These are phyloP conservation scores for Coniella vitis DNA, from an alignment of 2,329 filamentous ascomycete genomes.

Conservation along the genomic window DNA sequence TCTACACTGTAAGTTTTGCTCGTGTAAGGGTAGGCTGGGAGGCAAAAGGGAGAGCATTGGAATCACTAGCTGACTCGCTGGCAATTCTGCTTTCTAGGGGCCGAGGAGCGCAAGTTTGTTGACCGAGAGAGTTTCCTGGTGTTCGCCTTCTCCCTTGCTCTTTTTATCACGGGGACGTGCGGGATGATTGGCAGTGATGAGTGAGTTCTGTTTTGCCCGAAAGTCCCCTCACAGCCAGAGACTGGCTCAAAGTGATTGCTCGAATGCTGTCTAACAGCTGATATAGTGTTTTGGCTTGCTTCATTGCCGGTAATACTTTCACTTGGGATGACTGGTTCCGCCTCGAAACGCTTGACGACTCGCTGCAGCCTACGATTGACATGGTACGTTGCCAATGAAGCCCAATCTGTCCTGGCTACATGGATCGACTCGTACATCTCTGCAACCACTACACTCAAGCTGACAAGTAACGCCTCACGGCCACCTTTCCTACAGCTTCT, in stretches of 20 bases:
- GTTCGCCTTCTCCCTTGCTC: constrained; percentile 74
- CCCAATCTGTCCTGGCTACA: not conserved
- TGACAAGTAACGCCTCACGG: not conserved
- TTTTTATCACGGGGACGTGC: constrained; percentile 83
- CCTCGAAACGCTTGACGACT: constrained; percentile 80
- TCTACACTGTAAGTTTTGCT: constrained; percentile 52
- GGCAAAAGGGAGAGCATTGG: not conserved
- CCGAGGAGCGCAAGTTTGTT: constrained; percentile 72
- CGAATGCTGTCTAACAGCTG: not conserved
- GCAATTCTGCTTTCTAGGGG: constrained; percentile 28
- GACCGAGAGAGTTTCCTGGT: constrained; percentile 84
- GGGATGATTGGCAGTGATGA: constrained; percentile 86
- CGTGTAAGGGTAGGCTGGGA: no score
- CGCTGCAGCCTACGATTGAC: constrained; percentile 87
- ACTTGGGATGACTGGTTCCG: constrained; percentile 96
- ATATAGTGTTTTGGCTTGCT: constrained; percentile 67
- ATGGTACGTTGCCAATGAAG: constrained; percentile 42
- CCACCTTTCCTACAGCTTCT: constrained; percentile 46
- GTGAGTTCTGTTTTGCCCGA: constrained; percentile 5
- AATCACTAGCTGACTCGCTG: not conserved
- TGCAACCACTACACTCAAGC: not conserved
- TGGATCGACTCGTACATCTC: not conserved
- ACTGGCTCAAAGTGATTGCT: no score
- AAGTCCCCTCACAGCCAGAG: no score
- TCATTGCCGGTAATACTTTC: constrained; percentile 84